Base-by-base conservation (phyloP, 495 filamentous ascomycete genomes). In the Aspergillus carlsbadensis region DNA sequence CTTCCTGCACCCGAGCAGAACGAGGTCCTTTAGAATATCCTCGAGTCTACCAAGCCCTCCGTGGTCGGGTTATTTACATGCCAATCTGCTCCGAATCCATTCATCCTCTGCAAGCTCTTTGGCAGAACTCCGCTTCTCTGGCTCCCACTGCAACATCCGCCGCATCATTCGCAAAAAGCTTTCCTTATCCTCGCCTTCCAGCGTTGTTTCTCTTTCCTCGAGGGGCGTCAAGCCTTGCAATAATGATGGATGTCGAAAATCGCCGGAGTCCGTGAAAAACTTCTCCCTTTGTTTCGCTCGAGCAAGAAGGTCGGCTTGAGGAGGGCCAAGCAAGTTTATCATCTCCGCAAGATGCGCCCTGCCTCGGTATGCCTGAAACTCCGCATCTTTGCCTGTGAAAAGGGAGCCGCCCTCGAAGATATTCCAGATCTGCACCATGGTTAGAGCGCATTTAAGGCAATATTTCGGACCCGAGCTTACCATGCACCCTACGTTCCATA, bases 401-500 rank as follows among this genome's bases (percentile, higher is more conserved):
- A 71, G 42, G n/a, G 55, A 57, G 10, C 41, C 63, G 24, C 60
- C 58, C 50, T 71, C 60, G 42, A 64, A 66, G 11, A 71, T 41
- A 22, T 69, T 55, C 69, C 67, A 71, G 41, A 65, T 68, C 67
- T 71, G 39, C 26, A 29, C 3, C 3, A 8, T 3, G 26, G 26
- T 47, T 14, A 39, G 5, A 22, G n/a, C n/a, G n/a, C n/a, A 53
- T 7, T 3, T 14, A 56, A 36, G 2, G 29, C 10, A 42, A 33
- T 21, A 14, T 15, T 18, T 60, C 24, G 15, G 14, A 4, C 15
- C 7, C 43, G 1, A 15, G 1, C 68, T 66, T 64, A 77, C 75
- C 67, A 76, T 71, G 33, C 72, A 64, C 21, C 72, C 75, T 51
- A 76, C 57, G 51, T 62, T 65, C 72, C 74, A 78, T 45, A 78